These are phyloP conservation scores for Quercus variabilis DNA, from an alignment of 306 rosid species.

Conservation along the genomic window DNA sequence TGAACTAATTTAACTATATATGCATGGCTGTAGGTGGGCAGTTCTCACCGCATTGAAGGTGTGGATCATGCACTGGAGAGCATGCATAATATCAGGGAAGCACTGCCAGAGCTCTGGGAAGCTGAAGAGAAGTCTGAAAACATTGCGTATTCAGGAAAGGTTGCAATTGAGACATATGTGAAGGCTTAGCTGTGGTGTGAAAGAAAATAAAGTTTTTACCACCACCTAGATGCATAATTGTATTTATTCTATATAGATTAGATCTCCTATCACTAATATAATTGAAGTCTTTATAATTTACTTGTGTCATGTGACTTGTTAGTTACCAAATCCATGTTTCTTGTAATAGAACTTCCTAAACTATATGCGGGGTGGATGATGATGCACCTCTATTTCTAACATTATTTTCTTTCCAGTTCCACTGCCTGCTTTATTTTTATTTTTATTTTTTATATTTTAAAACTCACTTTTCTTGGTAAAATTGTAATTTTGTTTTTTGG, in stretches of 20 bases:
- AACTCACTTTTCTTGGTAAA: no score
- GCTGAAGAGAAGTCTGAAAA: constrained; percentile 36
- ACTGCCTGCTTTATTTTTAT: no score
- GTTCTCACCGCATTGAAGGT: constrained; percentile 38
- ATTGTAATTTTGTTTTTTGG: no score
- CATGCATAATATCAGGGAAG: constrained; percentile 84
- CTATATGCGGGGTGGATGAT: no score
- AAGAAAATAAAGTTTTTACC: background rate
- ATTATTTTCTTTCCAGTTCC: no score
- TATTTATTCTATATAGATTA: background rate
- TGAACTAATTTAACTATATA: background rate
- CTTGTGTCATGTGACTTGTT: background rate
- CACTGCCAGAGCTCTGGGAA: constrained; percentile 89
- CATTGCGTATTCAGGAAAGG: constrained; percentile 30
- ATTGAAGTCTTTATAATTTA: background rate
- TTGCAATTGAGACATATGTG: constrained; percentile 68
- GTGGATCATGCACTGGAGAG: constrained; percentile 82
- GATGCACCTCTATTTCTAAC: no score
- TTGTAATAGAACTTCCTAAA: background rate
- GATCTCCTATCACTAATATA: background rate
- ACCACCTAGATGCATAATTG: background rate
- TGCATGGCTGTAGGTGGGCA: constrained; percentile 57
- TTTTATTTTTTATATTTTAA: no score
- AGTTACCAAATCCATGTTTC: no score
- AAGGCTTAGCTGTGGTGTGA: constrained; percentile 44